Percentiles rank a stretch among this genome's conserved stretches.
Conservation (phyloP, 2,329 filamentous ascomycete genomes). For the Graphilbum sp. region DNA sequence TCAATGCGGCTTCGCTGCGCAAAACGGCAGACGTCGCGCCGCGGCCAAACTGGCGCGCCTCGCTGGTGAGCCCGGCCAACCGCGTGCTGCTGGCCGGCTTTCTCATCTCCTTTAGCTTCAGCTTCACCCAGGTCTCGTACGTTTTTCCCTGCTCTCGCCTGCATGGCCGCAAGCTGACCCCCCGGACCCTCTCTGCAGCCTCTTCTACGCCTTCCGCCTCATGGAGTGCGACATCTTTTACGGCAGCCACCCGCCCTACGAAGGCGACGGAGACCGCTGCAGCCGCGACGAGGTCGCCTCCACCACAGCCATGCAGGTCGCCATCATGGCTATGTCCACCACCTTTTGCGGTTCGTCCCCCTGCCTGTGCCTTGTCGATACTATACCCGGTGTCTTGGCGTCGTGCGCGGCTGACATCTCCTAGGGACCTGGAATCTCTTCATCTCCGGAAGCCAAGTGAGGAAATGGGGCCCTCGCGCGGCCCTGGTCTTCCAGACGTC, state of each 20-base stretch:
- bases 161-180: not conserved
- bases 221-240: constrained; percentile 62
- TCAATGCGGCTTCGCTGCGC: not conserved
- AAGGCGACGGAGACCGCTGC: constrained; percentile 36
- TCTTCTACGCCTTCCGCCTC: constrained; percentile 48
- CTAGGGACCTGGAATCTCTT: constrained; percentile 43
- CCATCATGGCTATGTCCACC: constrained; percentile 50
- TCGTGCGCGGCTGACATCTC: too few species aligned
- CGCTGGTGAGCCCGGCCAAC: constrained; percentile 15
- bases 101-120: constrained; percentile 36
- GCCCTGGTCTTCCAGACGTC: constrained; percentile 47
- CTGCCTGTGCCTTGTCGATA: too few species aligned
- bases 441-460: constrained; percentile 49
- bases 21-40: not conserved
- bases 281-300: constrained; percentile 45
- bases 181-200: too few species aligned
- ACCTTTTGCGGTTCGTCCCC: constrained; percentile 39
- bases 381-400: not conserved
- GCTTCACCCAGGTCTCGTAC: constrained; percentile 32
- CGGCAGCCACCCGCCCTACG: constrained; percentile 33
- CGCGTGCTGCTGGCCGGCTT: constrained; percentile 41
- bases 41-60: not conserved
- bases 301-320: constrained; percentile 44
- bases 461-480: constrained; percentile 44
- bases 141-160: constrained; percentile 8